Evolutionary conservation across 148 eudicot genomes (phyloP).

Genomic region (Fagopyrum esculentum): DNA sequence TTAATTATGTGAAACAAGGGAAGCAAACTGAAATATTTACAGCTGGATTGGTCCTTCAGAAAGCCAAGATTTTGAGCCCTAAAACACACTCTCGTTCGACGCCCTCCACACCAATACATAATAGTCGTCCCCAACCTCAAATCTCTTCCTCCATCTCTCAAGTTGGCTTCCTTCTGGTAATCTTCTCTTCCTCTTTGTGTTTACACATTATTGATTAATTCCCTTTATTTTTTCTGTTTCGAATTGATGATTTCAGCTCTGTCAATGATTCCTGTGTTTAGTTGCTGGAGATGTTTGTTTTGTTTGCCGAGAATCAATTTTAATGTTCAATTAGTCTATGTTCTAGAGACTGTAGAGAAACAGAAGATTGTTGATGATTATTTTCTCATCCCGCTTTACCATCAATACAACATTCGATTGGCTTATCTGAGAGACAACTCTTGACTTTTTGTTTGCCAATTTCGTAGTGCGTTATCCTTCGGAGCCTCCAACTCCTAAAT

Average conservation of each 20-base stretch:
- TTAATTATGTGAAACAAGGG: neutral
- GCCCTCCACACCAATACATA: neutral
- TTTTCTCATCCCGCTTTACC: neutral
- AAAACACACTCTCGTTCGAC: constrained; percentile 7
- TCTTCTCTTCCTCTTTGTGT: neutral
- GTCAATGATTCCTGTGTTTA: neutral
- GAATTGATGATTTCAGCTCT: neutral
- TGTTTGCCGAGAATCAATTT: neutral
- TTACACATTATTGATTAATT: neutral
- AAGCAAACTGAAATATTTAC: neutral
- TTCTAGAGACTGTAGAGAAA: neutral
- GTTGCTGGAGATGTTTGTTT: neutral
- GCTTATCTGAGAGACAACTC: neutral
- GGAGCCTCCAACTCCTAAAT: neutral
- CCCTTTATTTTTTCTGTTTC: neutral
- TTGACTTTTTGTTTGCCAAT: neutral
- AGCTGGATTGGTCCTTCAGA: neutral
- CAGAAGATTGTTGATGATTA: neutral
- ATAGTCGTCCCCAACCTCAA: neutral
- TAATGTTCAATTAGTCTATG: neutral
- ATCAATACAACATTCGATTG: constrained; percentile 3
- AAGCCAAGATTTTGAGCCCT: constrained; percentile 2
- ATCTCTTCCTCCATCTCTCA: neutral
- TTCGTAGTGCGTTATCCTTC: neutral
- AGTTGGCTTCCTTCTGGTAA: constrained; percentile 5